Percentiles rank a stretch among this genome's conserved stretches.
These are phyloP conservation scores for Xerocomellus dryophilus DNA, from an alignment of 768 basidiomycete species.

Conservation along the genomic window DNA sequence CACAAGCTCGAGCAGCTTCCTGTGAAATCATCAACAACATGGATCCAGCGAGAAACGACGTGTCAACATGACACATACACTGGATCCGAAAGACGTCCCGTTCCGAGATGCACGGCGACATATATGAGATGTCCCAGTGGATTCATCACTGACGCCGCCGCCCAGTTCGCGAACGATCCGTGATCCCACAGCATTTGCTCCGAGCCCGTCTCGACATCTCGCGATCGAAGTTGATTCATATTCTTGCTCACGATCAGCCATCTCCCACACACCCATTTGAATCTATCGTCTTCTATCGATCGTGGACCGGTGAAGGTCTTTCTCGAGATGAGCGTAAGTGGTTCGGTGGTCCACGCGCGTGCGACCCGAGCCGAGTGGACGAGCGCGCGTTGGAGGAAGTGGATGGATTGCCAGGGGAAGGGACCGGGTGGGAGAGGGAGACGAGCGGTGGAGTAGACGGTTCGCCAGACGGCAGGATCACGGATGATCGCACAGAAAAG, in stretches of 20 bases:
- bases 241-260: slow-evolving; percentile 19
- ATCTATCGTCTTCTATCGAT: slow-evolving; percentile 4
- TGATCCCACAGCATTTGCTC: slow-evolving; percentile 19
- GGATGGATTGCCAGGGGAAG: slow-evolving; percentile 19
- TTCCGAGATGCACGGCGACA: slow-evolving; percentile 10
- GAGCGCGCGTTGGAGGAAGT: slow-evolving; percentile 18
- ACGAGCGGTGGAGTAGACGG: slow-evolving; percentile 4
- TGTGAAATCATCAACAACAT: neutral
- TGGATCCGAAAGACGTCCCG: slow-evolving; percentile 7
- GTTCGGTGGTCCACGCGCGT: slow-evolving; percentile 12
- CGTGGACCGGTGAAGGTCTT: slow-evolving; percentile 7
- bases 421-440: slow-evolving; percentile 21
- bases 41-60: neutral
- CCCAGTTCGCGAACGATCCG: slow-evolving; percentile 6
- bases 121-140: slow-evolving; percentile 14
- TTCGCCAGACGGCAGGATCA: slow-evolving; percentile 15
- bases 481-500: slow-evolving; percentile 7
- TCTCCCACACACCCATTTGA: slow-evolving; percentile 17
- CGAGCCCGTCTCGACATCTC: slow-evolving; percentile 15
- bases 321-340: slow-evolving; percentile 7
- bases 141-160: slow-evolving; percentile 7
- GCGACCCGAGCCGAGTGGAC: slow-evolving; percentile 15
- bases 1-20: slow-evolving; percentile 19
- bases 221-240: slow-evolving; percentile 8
- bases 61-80: slow-evolving; percentile 10